Percentiles rank a stretch among this genome's conserved stretches.
These are phyloP conservation scores for Penicillium desertorum DNA, from an alignment of 495 filamentous ascomycete species.

Conservation along the genomic window DNA sequence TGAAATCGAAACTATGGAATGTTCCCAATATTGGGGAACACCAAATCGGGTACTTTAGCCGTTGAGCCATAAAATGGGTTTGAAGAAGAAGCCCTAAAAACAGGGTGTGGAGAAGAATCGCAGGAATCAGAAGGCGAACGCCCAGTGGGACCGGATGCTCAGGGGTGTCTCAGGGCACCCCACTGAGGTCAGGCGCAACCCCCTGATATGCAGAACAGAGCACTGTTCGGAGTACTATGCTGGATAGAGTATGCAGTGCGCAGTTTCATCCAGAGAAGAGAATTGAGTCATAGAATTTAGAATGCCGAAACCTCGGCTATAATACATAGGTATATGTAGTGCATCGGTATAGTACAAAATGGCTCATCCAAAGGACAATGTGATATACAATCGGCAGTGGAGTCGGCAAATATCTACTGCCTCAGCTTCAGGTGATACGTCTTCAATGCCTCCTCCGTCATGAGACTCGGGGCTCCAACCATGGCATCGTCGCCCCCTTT, in stretches of 20 bases:
- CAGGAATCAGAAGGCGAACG: not conserved
- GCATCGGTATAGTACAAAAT: slow-evolving; percentile 9
- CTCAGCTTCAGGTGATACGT: slow-evolving; percentile 62
- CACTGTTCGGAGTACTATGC: no score
- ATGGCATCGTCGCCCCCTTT: slow-evolving; percentile 77
- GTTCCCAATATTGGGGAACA: slow-evolving; percentile 4
- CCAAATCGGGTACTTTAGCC: slow-evolving; percentile 5
- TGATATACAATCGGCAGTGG: not conserved
- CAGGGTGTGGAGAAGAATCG: not conserved
- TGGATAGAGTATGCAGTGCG: no score
- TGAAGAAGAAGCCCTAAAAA: not conserved
- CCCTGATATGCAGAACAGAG: not conserved
- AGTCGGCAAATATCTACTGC: slow-evolving; percentile 14
- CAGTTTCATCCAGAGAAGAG: not conserved
- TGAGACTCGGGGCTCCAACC: slow-evolving; percentile 68
- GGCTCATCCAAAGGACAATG: not conserved
- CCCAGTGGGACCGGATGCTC: not conserved
- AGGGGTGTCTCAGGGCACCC: not conserved
- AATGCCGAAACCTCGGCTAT: slow-evolving; percentile 1
- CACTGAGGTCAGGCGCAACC: not conserved
- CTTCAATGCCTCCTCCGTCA: slow-evolving; percentile 62
- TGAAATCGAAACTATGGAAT: not conserved
- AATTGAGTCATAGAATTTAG: not conserved
- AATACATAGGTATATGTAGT: slow-evolving; percentile 1
- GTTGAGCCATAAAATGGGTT: not conserved